Conservation (phyloP, 192 early-diverging fungal genomes). For the Entophlyctis helioformis region DNA sequence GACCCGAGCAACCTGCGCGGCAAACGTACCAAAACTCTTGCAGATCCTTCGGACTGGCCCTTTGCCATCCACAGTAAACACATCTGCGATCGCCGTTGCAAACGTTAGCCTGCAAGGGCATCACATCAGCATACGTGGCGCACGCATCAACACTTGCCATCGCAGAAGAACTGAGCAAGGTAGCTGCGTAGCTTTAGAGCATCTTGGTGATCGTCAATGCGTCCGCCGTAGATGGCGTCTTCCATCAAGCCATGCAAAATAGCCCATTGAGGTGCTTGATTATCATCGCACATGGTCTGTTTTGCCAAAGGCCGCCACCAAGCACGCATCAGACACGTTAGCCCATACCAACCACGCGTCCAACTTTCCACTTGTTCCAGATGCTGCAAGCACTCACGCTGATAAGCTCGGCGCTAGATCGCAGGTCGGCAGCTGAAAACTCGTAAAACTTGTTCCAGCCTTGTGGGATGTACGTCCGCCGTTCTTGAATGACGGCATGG, state of each 20-base stretch:
- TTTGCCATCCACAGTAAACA: slow-evolving; percentile 22
- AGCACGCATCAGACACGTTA: too few species aligned
- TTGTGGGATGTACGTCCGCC: slow-evolving; percentile 46
- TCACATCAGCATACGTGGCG: too few species aligned
- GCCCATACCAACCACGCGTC: too few species aligned
- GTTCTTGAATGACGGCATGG: slow-evolving; percentile 48
- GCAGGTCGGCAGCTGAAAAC: slow-evolving; percentile 42
- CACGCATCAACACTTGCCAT: slow-evolving; percentile 19
- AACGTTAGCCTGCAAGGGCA: too few species aligned
- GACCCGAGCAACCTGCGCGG: too few species aligned
- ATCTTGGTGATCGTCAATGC: slow-evolving; percentile 40
- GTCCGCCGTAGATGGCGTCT: slow-evolving; percentile 50
- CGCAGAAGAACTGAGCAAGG: slow-evolving; percentile 37
- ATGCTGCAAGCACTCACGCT: too few species aligned
- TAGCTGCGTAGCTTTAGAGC: slow-evolving; percentile 30
- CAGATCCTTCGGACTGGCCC: slow-evolving; percentile 25
- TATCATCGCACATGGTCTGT: slow-evolving; percentile 19
- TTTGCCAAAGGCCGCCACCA: too few species aligned
- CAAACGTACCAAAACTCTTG: slow-evolving; percentile 21
- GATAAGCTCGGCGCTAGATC: slow-evolving; percentile 38
- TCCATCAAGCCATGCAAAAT: slow-evolving; percentile 37
- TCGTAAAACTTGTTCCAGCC: slow-evolving; percentile 57
- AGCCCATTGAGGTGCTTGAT: slow-evolving; percentile 29
- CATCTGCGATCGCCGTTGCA: too few species aligned
- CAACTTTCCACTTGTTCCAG: too few species aligned